phyloP scores from a whole-genome alignment of 192 early-diverging fungal species.

The Rhizophagus clarus region DNA sequence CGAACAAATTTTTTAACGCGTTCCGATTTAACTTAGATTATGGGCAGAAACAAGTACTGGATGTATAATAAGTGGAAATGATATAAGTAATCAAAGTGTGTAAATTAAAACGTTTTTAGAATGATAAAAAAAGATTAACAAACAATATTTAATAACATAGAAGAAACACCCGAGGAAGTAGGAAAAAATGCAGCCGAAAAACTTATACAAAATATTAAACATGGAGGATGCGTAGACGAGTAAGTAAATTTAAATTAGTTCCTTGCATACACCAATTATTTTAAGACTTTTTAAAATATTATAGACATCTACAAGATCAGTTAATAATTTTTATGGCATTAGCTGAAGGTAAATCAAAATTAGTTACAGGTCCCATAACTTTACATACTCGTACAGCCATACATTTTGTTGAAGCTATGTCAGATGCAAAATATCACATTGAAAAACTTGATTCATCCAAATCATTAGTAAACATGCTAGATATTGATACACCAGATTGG shows the following conservation, averaged over 20 bases:
- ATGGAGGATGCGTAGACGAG: slow-evolving; percentile 46
- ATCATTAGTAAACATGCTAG: not conserved
- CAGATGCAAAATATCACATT: slow-evolving; percentile 33
- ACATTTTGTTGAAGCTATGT: slow-evolving; percentile 36
- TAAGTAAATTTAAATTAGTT: slow-evolving; percentile 1
- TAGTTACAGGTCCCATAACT: slow-evolving; percentile 41
- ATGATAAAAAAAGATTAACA: not conserved
- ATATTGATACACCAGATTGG: too few relatives aligned
- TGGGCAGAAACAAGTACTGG: slow-evolving; percentile 42
- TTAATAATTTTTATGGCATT: slow-evolving; percentile 48
- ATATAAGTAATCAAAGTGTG: slow-evolving; percentile 22
- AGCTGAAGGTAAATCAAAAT: slow-evolving; percentile 39
- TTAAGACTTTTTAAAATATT: not conserved
- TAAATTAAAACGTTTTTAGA: not conserved
- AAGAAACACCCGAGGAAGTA: slow-evolving; percentile 24
- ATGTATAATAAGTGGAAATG: slow-evolving; percentile 39
- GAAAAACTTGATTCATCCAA: not conserved
- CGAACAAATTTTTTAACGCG: not conserved
- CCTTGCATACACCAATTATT: not conserved
- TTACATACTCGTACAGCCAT: slow-evolving; percentile 43
- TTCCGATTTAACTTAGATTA: slow-evolving; percentile 1
- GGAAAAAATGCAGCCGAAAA: slow-evolving; percentile 34
- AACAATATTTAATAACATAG: not conserved
- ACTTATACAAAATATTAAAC: slow-evolving; percentile 30
- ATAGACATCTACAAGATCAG: slow-evolving; percentile 45